Conservation (phyloP, 148 eudicot genomes). For the Dysphania ambrosioides region DNA sequence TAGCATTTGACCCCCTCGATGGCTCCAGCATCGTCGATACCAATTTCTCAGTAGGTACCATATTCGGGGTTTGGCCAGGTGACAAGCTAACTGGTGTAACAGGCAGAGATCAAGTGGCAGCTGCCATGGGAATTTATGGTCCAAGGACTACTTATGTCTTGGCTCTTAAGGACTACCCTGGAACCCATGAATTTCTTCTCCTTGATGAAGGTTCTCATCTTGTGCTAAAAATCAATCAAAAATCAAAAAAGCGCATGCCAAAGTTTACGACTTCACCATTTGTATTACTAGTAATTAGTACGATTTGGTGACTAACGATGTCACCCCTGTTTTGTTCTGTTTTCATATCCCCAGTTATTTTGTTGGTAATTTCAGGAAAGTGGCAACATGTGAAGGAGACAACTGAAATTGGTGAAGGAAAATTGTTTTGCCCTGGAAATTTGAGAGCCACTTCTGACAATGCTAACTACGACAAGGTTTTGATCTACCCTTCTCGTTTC, state of each 20-base stretch:
- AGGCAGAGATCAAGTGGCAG: slow-evolving; percentile 94
- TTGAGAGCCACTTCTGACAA: slow-evolving; percentile 94
- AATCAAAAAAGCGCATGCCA: not conserved
- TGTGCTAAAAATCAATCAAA: not conserved
- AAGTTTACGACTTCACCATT: not conserved
- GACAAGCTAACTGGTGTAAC: slow-evolving; percentile 94
- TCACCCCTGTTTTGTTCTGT: slow-evolving; percentile 3
- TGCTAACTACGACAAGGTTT: slow-evolving; percentile 79
- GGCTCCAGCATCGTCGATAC: slow-evolving; percentile 99
- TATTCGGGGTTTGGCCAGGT: slow-evolving; percentile 99
- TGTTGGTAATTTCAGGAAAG: slow-evolving; percentile 49
- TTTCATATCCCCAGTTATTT: not conserved
- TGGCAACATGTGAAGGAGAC: slow-evolving; percentile 98
- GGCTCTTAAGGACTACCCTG: slow-evolving; percentile 82
- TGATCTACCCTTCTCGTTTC: not conserved
- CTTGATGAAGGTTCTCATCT: slow-evolving; percentile 78
- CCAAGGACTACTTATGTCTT: slow-evolving; percentile 95
- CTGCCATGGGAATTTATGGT: slow-evolving; percentile 98
- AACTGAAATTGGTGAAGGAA: slow-evolving; percentile 84
- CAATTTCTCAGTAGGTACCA: slow-evolving; percentile 97
- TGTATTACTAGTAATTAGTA: not conserved
- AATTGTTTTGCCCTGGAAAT: slow-evolving; percentile 96
- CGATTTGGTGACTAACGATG: not conserved
- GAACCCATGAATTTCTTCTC: slow-evolving; percentile 97
- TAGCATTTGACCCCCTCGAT: slow-evolving; percentile 97